phyloP scores from a whole-genome alignment of 768 basidiomycete genomes.

The Pisolithus marmoratus region DNA sequence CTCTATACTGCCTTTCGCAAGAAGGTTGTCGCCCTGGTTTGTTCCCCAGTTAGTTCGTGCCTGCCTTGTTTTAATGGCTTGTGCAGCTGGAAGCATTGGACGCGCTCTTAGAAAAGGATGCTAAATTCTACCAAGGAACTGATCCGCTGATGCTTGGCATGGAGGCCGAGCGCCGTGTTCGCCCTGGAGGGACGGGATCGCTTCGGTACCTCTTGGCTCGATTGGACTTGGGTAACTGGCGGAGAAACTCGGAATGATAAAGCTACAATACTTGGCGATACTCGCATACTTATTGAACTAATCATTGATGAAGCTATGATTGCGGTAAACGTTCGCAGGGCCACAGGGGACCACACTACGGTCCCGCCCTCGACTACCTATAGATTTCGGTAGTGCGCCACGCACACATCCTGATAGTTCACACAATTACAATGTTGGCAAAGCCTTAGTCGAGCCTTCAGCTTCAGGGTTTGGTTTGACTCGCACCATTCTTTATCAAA shows the following conservation, averaged over 20 bases:
- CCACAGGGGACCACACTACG: too few relatives aligned
- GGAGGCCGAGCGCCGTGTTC: conserved; percentile 27
- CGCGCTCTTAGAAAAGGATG: conserved; percentile 48
- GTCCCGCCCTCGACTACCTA: too few relatives aligned
- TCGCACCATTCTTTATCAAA: too few relatives aligned
- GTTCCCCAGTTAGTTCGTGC: conserved; percentile 17
- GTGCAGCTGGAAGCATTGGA: conserved; percentile 51
- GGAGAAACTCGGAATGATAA: conserved; percentile 25
- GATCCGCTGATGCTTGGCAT: conserved; percentile 20
- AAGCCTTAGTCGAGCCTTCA: too few relatives aligned
- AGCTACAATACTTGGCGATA: too few relatives aligned
- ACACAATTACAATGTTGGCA: too few relatives aligned
- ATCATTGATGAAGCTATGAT: too few relatives aligned
- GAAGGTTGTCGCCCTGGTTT: conserved; percentile 55
- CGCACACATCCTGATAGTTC: too few relatives aligned
- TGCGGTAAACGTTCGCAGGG: too few relatives aligned
- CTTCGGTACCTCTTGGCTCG: conserved; percentile 50
- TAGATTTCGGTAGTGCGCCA: too few relatives aligned
- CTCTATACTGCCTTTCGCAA: conserved; percentile 47
- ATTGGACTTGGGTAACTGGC: conserved; percentile 55
- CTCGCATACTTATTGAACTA: too few relatives aligned
- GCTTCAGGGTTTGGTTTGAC: too few relatives aligned
- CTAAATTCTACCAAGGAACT: conserved; percentile 11
- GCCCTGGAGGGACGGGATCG: conserved; percentile 48
- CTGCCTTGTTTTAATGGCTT: conserved; percentile 7